Conservation (phyloP, 2,329 filamentous ascomycete species). For the Colletotrichum spaethianum region DNA sequence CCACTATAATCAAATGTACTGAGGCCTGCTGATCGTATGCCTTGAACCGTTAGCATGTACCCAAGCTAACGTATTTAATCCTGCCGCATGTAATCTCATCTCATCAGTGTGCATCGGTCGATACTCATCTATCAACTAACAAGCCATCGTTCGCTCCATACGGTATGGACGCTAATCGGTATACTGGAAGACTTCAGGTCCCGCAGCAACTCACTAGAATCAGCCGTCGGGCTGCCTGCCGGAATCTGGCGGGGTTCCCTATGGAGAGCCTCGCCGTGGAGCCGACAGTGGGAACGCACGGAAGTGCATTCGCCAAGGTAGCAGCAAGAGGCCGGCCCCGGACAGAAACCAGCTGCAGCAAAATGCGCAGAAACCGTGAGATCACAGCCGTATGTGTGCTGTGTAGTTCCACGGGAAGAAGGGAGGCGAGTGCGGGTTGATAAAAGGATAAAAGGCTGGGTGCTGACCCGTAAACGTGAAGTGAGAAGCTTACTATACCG, state of each 20-base stretch:
- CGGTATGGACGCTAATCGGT: neutral
- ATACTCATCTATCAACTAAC: neutral
- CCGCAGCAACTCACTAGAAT: neutral
- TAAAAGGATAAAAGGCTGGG: neutral
- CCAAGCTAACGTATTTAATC: no score
- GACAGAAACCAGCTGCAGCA: neutral
- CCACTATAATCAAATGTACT: no score
- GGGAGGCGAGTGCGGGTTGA: neutral
- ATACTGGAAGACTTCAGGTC: neutral
- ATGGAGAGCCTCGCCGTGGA: no score
- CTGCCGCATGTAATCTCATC: conserved; percentile 1
- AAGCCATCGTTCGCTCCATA: neutral
- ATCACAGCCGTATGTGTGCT: no score
- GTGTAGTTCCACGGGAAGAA: neutral
- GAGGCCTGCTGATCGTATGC: no score
- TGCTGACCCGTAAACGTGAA: neutral
- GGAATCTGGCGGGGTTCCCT: neutral
- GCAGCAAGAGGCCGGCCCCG: neutral
- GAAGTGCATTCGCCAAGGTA: neutral
- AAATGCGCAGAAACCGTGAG: neutral
- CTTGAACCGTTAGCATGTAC: no score
- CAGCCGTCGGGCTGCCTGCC: neutral
- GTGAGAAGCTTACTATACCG: neutral
- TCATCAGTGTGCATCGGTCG: neutral
- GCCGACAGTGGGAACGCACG: neutral